Base-by-base conservation (phyloP, 2,329 filamentous ascomycete genomes). In the Alternaria sp. region DNA sequence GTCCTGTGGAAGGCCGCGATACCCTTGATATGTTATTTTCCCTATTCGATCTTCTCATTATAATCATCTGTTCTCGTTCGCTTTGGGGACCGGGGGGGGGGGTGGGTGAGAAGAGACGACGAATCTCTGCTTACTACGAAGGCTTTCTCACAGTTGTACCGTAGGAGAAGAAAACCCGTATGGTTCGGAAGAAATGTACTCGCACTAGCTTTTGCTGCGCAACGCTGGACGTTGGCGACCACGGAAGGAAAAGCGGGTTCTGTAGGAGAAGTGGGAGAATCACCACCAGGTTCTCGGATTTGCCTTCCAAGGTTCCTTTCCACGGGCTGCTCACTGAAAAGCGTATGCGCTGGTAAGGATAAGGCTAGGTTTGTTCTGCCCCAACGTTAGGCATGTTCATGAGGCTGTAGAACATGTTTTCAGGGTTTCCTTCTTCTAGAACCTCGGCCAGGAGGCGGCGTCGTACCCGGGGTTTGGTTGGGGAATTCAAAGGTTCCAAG, bases 21-120 rank as follows among this genome's bases (percentile, higher is more conserved):
- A 48, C 44, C 44, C 44, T 36, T 24, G 44, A 48, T 40, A 48
- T 34, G 11, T n/a, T 34, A 26, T 23, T 46, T 36, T 40, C 6
- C n/a, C 41, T 44, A 31, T 44, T 10, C n/a, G 5, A 21, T 40
- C 13, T 11, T 24, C 2, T 24, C 17, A 39, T 3, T 40, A 23
- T 40, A 17, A 17, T 17, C 21, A 8, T 24, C 10, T 24, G 11
- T 40, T 4, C 14, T 40, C 37, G 10, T 40, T 24, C 9, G 9
- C 10, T 40, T 40, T 23, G 10, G 17, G 17, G 17, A 17, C 17
- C 17, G 17, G 17, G 17, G 17, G 17, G 17, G 17, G 17, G 17
- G 17, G 17, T 1, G 17, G 17, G 17, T 17, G 17, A 17, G 17
- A 17, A 17, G 17, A 17, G 17, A 17, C 17, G 17, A 17, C 2